These are phyloP conservation scores for Daldinia sp. DNA, from an alignment of 2,329 filamentous ascomycete species.

Conservation along the genomic window DNA sequence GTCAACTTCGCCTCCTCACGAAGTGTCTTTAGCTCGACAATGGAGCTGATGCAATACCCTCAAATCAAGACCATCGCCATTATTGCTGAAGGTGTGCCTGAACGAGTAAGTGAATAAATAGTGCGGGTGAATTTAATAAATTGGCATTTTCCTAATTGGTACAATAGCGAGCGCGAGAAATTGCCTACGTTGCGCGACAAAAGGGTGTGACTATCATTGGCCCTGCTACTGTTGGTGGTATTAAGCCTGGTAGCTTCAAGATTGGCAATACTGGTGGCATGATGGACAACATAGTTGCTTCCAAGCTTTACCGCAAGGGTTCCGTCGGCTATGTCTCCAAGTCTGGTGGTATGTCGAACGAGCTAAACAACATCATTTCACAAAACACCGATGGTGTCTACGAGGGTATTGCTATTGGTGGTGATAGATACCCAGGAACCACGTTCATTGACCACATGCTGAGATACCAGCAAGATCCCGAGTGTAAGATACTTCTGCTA, in stretches of 20 bases:
- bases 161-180: conserved; percentile 90
- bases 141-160: conserved; percentile 46
- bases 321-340: conserved; percentile 99
- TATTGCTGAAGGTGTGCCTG: conserved; percentile 98
- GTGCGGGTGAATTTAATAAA: conserved; percentile 1
- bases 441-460: conserved; percentile 99
- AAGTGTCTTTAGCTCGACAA: conserved; percentile 97
- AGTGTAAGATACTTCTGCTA: conserved; percentile 96
- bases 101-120: conserved; percentile 76
- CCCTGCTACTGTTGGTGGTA: conserved; percentile 97
- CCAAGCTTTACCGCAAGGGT: conserved; percentile 99
- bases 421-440: conserved; percentile 98
- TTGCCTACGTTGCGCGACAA: conserved; percentile 94
- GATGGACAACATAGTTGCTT: conserved; percentile 99
- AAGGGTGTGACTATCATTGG: conserved; percentile 99
- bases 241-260: conserved; percentile 99
- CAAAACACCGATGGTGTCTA: conserved; percentile 98
- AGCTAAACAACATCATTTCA: conserved; percentile 99
- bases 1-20: conserved; percentile 99
- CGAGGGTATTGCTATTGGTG: conserved; percentile 99
- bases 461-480: conserved; percentile 94
- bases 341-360: conserved; percentile 99
- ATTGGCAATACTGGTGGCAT: conserved; percentile 99
- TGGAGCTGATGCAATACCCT: conserved; percentile 97
- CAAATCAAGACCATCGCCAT: conserved; percentile 99